A percentile compares a stretch with the other conserved stretches of the same genome.
Conservation (phyloP, 2,329 filamentous ascomycete species). For the Aspergillus proliferans region DNA sequence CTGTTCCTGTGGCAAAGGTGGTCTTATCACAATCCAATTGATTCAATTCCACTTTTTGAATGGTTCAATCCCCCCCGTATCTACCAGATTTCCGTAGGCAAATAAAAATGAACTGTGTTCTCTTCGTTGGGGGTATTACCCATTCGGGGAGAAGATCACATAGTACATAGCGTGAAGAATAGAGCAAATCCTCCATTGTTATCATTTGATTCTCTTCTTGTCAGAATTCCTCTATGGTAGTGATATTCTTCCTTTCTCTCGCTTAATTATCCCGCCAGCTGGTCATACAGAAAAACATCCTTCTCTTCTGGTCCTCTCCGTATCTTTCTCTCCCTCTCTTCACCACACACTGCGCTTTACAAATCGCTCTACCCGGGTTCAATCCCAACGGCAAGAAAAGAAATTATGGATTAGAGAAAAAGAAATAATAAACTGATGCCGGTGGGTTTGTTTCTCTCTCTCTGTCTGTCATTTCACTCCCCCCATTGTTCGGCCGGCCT, state of each 20-base stretch:
- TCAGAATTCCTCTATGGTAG: neutral
- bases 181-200: neutral
- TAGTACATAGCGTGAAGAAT: no score
- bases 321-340: slow-evolving; percentile 6
- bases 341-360: neutral
- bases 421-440: slow-evolving; percentile 17
- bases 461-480: neutral
- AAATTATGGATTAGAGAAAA: neutral
- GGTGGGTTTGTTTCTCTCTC: slow-evolving; percentile 13
- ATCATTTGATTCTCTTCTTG: neutral
- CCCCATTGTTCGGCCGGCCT: slow-evolving; percentile 4
- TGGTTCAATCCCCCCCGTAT: no score
- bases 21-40: neutral
- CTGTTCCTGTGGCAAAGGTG: neutral
- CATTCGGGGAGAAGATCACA: no score
- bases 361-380: no score
- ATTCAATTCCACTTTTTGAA: neutral
- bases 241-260: neutral
- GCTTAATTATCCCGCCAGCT: no score
- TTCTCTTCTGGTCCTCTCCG: slow-evolving; percentile 2
- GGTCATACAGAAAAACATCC: neutral
- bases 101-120: no score
- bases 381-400: neutral
- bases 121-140: no score
- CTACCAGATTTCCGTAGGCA: no score